These are phyloP conservation scores for Baffinella frigidus DNA, from an alignment of 208 protist species.

Conservation along the genomic window DNA sequence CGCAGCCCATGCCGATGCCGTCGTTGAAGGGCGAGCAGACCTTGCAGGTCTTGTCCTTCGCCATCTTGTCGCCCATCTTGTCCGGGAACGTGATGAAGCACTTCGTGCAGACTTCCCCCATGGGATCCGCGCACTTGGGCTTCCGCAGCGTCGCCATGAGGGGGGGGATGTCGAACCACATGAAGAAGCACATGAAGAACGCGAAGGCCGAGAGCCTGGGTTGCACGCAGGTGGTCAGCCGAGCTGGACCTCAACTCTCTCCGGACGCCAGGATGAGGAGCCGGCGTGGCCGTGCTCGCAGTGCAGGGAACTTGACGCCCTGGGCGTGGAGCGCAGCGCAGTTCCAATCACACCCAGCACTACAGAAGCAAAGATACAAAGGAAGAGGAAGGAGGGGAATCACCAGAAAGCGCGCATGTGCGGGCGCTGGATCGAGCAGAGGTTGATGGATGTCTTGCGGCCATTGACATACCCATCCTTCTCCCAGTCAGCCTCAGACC, in stretches of 20 bases:
- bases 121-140: not conserved
- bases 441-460: not conserved
- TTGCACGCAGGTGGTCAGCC: too few relatives aligned
- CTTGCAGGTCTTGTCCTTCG: not conserved
- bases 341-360: too few relatives aligned
- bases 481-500: too few relatives aligned
- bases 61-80: not conserved
- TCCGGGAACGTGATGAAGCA: not conserved
- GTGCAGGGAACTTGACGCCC: too few relatives aligned
- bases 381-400: too few relatives aligned
- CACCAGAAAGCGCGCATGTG: not conserved
- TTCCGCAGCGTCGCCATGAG: constrained; percentile 27
- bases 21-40: not conserved
- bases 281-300: too few relatives aligned
- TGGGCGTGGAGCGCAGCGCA: too few relatives aligned
- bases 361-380: too few relatives aligned
- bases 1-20: not conserved
- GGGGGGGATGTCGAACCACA: constrained; percentile 32
- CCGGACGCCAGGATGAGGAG: too few relatives aligned
- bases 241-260: too few relatives aligned
- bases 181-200: constrained; percentile 39
- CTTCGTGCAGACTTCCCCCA: not conserved
- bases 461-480: not conserved
- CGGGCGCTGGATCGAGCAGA: not conserved
- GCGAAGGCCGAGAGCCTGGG: not conserved